Base-by-base conservation (phyloP, 192 early-diverging fungal genomes). In the Globomyces pollinis-pini region DNA sequence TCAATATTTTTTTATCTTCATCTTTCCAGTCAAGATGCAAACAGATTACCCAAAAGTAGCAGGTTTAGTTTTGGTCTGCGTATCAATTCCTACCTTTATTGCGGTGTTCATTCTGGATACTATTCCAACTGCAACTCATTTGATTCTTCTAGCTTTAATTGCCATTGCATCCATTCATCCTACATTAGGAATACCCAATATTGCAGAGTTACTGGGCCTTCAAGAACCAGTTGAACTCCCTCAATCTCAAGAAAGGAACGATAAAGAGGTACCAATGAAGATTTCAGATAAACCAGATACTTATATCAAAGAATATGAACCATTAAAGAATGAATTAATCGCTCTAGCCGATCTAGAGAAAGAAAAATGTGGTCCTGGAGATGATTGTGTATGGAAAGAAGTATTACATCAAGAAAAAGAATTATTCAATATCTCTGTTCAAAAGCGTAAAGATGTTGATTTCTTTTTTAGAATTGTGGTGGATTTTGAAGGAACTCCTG, bases 401-500 rank as follows among this genome's bases (percentile, higher is more conserved):
- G 53, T 55, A 23, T 55, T 55, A 26, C 29, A 16, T 16, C 55
- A 57, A 44, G 26, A 57, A 33, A 57, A 57, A n/a, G 41, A 33
- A 39, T 13, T 41, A 2, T 57, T 41, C 55, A 57, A 3, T 16
- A 39, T 36, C n/a, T 57, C 31, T 33, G 69, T 74, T 21, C 59
- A 74, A n/a, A 49, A 63, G 38, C 30, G 52, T 26, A 33, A 26
- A 1, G 49, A 39, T 16, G 32, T 8, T 8, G 64, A 74, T 16
- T 67, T 70, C 61, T 74, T 60, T 35, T 75, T 71, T 53, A 42
- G 67, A 33, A 64, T 72, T 35, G 52, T 71, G 24, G 64, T 68
- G 52, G 52, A 66, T 18, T 32, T 75, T 50, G 64, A 73, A 60
- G 62, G 50, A 3, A 69, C 67, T 5, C 61, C 68, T 7, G 74